phyloP scores from a whole-genome alignment of 805 yeast species.

The Barnettozyma wickerhamii region DNA sequence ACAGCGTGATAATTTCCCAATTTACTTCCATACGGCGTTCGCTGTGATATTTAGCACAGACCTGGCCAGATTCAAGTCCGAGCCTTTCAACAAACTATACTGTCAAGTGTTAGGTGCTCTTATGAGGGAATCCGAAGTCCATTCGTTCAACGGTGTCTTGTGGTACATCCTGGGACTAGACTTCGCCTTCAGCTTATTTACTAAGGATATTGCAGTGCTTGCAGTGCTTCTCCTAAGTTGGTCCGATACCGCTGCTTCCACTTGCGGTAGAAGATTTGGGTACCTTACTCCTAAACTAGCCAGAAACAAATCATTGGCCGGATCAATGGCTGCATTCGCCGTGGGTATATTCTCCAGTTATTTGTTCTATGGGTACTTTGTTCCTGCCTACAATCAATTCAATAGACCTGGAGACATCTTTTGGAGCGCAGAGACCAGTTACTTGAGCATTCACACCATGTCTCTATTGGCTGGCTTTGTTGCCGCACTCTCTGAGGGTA shows the following conservation, averaged over 20 bases:
- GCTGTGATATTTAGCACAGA: constrained; percentile 58
- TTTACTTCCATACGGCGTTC: constrained; percentile 55
- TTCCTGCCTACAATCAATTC: constrained; percentile 56
- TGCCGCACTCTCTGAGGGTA: constrained; percentile 84
- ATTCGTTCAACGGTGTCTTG: constrained; percentile 75
- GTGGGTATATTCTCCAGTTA: constrained; percentile 67
- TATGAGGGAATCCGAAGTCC: constrained; percentile 79
- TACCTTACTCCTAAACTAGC: constrained; percentile 75
- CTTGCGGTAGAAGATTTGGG: constrained; percentile 85
- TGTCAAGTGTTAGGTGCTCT: constrained; percentile 69
- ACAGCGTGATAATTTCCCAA: constrained; percentile 50
- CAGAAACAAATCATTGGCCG: constrained; percentile 80
- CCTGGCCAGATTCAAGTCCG: constrained; percentile 56
- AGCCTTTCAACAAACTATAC: constrained; percentile 60
- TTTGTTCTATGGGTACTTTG: constrained; percentile 65
- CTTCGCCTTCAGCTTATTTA: constrained; percentile 62
- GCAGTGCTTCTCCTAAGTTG: constrained; percentile 81
- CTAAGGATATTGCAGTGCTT: constrained; percentile 78
- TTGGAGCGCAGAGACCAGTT: constrained; percentile 63
- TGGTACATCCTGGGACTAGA: constrained; percentile 82
- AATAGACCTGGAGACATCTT: constrained; percentile 54
- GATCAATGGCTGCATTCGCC: constrained; percentile 79
- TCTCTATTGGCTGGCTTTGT: constrained; percentile 69
- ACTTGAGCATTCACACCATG: constrained; percentile 45
- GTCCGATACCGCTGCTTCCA: constrained; percentile 98